These are phyloP conservation scores for Auriscalpium orientale DNA, from an alignment of 768 basidiomycete genomes.

Conservation along the genomic window DNA sequence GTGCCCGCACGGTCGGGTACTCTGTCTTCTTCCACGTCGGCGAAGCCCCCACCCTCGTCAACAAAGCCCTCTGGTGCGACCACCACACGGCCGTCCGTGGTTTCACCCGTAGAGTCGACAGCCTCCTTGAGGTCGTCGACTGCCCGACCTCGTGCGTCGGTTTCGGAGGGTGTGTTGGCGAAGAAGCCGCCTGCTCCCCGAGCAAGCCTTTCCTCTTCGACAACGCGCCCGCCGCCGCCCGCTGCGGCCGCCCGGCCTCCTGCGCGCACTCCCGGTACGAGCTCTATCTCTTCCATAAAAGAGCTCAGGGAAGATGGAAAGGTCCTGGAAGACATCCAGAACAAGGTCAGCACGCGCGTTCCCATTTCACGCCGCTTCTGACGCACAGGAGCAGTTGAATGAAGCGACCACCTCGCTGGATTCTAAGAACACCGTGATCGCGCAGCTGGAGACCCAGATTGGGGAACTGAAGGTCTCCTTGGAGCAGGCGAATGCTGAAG, in stretches of 20 bases:
- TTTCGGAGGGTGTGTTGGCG: conserved; percentile 57
- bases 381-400: conserved; percentile 40
- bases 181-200: conserved; percentile 23
- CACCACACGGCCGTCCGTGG: conserved; percentile 38
- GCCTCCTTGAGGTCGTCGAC: conserved; percentile 22
- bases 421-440: conserved; percentile 42
- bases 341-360: conserved; percentile 35
- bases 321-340: conserved; percentile 48
- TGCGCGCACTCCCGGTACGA: conserved; percentile 38
- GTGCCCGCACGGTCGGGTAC: conserved; percentile 2
- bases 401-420: conserved; percentile 47
- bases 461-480: conserved; percentile 35
- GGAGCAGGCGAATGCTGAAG: conserved; percentile 31
- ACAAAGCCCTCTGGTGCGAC: conserved; percentile 31
- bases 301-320: conserved; percentile 62
- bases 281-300: conserved; percentile 68
- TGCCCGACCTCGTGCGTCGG: conserved; percentile 54
- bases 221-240: conserved; percentile 26
- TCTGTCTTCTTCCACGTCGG: conserved; percentile 12
- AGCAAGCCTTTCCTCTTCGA: conserved; percentile 23
- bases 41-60: conserved; percentile 24
- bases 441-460: conserved; percentile 47
- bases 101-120: conserved; percentile 46
- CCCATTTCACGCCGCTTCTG: background rate
- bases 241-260: conserved; percentile 26